A percentile compares a stretch with the other conserved stretches of the same genome.
Evolutionary conservation across 192 early-diverging fungal genomes (phyloP).

Genomic region (Polychytrium aggregatum): DNA sequence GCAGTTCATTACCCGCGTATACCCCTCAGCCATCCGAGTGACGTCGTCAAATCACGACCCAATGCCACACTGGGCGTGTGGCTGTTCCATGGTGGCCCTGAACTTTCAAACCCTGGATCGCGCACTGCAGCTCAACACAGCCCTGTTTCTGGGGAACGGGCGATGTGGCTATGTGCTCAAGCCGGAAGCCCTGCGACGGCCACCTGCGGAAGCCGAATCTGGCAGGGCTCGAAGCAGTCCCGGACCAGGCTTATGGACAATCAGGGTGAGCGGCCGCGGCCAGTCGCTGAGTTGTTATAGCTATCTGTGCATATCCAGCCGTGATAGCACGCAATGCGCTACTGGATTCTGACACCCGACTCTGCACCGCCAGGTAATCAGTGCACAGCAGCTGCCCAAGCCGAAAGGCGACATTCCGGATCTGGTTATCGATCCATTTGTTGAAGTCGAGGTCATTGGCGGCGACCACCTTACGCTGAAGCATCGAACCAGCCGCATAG

Average conservation of each 20-base stretch:
- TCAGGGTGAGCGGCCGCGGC: background rate
- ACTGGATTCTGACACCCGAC: no score
- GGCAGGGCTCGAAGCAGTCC: background rate
- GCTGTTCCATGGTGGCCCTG: constrained; percentile 78
- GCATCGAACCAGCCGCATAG: constrained; percentile 38
- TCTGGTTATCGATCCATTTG: constrained; percentile 45
- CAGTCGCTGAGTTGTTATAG: background rate
- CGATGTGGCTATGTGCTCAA: constrained; percentile 76
- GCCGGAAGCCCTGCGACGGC: constrained; percentile 33
- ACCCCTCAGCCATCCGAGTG: constrained; percentile 69
- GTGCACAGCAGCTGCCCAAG: constrained; percentile 57
- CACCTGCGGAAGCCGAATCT: background rate
- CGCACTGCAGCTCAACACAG: constrained; percentile 71
- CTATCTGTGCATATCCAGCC: no score
- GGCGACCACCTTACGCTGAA: constrained; percentile 25
- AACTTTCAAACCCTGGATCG: constrained; percentile 78
- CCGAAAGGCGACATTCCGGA: constrained; percentile 38
- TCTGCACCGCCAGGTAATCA: constrained; percentile 57
- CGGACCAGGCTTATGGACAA: background rate
- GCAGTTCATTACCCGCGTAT: constrained; percentile 60
- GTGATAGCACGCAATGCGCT: no score
- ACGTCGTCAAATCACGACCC: constrained; percentile 79
- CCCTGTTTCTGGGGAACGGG: constrained; percentile 68
- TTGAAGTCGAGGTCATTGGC: constrained; percentile 45
- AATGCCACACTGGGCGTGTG: constrained; percentile 64